Evolutionary conservation across 768 basidiomycete genomes (phyloP).

Genomic region (Boletus rubescentipes): DNA sequence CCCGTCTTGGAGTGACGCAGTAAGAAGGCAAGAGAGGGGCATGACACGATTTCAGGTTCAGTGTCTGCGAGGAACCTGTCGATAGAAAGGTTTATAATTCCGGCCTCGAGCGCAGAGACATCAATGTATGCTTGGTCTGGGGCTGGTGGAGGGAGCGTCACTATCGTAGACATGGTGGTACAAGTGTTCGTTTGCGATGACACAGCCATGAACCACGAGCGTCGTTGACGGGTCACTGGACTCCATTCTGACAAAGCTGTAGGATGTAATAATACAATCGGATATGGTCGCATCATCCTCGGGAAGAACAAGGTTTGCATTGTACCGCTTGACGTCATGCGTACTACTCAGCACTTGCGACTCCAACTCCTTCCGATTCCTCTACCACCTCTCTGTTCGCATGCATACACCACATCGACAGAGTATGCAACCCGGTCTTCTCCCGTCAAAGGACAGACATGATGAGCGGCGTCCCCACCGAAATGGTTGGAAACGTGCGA

Average conservation of each 20-base stretch:
- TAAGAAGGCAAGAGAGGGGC: constrained; percentile 53
- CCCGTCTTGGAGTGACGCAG: constrained; percentile 45
- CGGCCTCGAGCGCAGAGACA: constrained; percentile 58
- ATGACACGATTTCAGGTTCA: constrained; percentile 24
- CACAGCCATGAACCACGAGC: neutral
- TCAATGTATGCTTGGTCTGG: constrained; percentile 48
- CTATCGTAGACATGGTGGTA: neutral
- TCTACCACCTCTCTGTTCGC: constrained; percentile 40
- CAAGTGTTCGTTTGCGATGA: neutral
- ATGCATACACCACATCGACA: constrained; percentile 36
- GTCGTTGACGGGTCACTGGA: neutral
- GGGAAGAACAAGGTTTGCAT: constrained; percentile 28
- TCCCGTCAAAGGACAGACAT: constrained; percentile 46
- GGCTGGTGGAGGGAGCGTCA: constrained; percentile 10
- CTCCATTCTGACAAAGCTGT: neutral
- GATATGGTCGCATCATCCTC: neutral
- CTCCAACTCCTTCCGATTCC: constrained; percentile 27
- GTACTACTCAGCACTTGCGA: no score
- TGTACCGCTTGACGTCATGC: no score
- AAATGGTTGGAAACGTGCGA: constrained; percentile 51
- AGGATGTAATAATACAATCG: neutral
- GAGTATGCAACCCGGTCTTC: constrained; percentile 36
- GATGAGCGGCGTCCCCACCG: constrained; percentile 54
- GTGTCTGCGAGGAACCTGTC: constrained; percentile 39
- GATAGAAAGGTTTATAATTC: constrained; percentile 40